Evolutionary conservation across 2,329 filamentous ascomycete genomes (phyloP), one percentile per base, ranked within the genome.

Genomic region (Diaporthe aspalathi): DNA sequence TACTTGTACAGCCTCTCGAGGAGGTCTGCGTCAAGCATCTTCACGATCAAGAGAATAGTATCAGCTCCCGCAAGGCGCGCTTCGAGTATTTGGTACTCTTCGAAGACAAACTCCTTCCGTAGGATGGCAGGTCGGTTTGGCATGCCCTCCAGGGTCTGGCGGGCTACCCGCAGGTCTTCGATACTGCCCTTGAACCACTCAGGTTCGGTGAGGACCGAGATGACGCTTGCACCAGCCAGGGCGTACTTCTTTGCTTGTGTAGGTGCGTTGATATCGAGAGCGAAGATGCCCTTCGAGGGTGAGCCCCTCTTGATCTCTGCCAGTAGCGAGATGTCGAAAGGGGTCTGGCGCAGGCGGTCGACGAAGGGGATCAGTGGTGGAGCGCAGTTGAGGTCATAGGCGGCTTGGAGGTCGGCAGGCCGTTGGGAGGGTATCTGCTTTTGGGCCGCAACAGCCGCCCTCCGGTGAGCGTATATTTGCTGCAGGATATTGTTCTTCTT

Each of bases 161-260:
- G 90, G 38, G 98, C 96, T 43, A 92, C 90, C 72, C 93, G 90
- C 68, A 99, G 84, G 79, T 99, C 96, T 71, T 99, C 95, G 73
- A 99, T 95, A 81, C 93, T 97, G 60, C 96, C 96, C 83, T 98
- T 98, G 86, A 99, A 99, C 96, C 96, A 99, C 79, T 98, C 93
- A 0, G 97, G 96, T 82, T 99, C 96, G 0, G 96, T 99, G 57
- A 99, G 88, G n/a, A 99, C 96, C 1, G 96, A 98, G 75, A 99
- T 99, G 49, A 97, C 94, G 79, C 95, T 98, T 60, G 96, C 96
- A 17, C 96, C 97, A 8, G 96, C 95, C 66, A 96, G 88, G 12
- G 97, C 96, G 80, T 99, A 99, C 75, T 92, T 94, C 74, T 91
- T 91, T 52, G 97, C 96, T 81, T 99, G 96, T 6, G 92, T 90